Conservation (phyloP, 169 alveolate genomes). For the Plasmodium chabaudi region DNA sequence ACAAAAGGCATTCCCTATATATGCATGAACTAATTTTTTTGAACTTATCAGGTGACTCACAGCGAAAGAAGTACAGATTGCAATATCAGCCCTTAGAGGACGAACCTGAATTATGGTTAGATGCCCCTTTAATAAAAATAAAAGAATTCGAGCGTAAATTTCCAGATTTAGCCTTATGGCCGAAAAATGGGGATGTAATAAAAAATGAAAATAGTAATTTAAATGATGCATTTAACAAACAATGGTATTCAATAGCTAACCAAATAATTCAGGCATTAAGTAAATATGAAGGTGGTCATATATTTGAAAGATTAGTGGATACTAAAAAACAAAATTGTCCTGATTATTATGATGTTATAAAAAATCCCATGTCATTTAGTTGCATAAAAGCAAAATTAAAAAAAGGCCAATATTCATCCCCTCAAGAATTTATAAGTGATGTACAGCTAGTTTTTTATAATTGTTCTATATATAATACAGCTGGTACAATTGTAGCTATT, state of each 20-base stretch:
- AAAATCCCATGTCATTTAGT: constrained; percentile 91
- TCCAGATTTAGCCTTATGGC: constrained; percentile 90
- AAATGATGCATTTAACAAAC: constrained; percentile 84
- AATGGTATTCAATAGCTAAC: constrained; percentile 86
- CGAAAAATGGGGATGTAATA: constrained; percentile 80
- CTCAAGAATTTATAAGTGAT: constrained; percentile 87
- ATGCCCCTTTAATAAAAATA: constrained; percentile 88
- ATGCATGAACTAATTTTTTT: too few relatives aligned
- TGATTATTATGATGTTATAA: constrained; percentile 91
- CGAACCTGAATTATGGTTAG: constrained; percentile 87
- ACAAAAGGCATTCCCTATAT: too few relatives aligned
- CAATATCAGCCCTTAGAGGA: constrained; percentile 87
- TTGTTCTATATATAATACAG: constrained; percentile 89
- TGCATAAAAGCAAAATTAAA: constrained; percentile 87
- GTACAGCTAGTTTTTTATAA: constrained; percentile 89
- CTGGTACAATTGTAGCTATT: constrained; percentile 89
- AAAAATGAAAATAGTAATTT: constrained; percentile 79
- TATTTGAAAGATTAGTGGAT: constrained; percentile 92
- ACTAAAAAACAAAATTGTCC: constrained; percentile 92
- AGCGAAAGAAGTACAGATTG: constrained; percentile 81
- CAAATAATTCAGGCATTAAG: constrained; percentile 82
- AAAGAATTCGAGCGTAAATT: constrained; percentile 87
- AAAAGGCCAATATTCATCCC: constrained; percentile 84
- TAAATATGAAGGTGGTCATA: constrained; percentile 92
- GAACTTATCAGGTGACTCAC: constrained; percentile 6